A percentile compares a stretch with the other conserved stretches of the same genome.
Conservation (phyloP, 495 filamentous ascomycete species). For the Trichoderma virens region DNA sequence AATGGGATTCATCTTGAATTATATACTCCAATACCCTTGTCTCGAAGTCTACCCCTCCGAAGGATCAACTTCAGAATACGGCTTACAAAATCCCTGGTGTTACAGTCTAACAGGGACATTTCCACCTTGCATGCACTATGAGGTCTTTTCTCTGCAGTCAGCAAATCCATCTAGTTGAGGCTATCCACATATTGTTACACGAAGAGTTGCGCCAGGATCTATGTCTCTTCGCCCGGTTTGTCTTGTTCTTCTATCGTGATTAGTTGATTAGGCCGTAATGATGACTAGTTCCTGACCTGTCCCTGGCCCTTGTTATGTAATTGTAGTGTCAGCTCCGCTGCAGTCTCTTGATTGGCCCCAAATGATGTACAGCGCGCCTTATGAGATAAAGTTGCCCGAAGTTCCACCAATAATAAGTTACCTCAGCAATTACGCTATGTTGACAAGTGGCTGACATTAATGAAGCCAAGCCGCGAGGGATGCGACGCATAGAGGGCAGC, state of each 20-base stretch:
- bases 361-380: neutral
- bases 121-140: neutral
- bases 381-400: neutral
- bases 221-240: neutral
- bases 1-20: neutral
- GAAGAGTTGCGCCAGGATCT: neutral
- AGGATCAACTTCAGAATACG: neutral
- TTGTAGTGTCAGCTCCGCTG: neutral
- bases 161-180: neutral
- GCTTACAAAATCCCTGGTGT: neutral
- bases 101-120: too few relatives aligned
- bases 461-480: neutral
- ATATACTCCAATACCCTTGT: neutral
- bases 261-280: neutral
- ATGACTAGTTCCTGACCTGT: neutral
- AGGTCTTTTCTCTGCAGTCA: neutral
- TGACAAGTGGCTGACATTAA: conserved; percentile 3
- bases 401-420: neutral
- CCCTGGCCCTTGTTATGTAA: neutral
- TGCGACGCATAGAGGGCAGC: neutral
- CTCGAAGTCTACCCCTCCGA: neutral
- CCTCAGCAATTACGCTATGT: neutral
- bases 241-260: neutral
- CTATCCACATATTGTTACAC: neutral
- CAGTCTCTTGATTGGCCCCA: neutral